A percentile compares a stretch with the other conserved stretches of the same genome.
These are phyloP conservation scores for Gymnopus androsaceus DNA, from an alignment of 1,284 basidiomycete species.

Conservation along the genomic window DNA sequence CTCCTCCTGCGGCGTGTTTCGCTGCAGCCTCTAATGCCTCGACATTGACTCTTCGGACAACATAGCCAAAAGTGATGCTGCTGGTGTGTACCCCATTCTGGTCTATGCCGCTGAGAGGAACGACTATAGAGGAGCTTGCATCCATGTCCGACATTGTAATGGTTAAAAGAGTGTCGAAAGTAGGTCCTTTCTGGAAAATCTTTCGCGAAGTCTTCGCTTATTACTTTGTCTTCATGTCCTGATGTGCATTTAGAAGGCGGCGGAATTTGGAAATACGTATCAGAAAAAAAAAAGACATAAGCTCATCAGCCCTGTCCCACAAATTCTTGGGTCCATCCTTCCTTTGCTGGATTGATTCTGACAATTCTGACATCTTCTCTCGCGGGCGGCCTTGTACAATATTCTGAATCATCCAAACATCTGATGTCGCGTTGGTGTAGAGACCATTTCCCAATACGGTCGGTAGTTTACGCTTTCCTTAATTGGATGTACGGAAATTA, in stretches of 20 bases:
- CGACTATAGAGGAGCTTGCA: too few species aligned
- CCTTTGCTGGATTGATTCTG: not conserved
- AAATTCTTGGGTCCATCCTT: not conserved
- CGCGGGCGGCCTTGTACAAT: too few species aligned
- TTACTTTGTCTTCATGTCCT: not conserved
- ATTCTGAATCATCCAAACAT: too few species aligned
- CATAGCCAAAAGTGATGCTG: slow-evolving; percentile 10
- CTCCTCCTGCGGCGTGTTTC: slow-evolving; percentile 2
- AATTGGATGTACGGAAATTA: too few species aligned
- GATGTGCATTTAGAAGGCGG: too few species aligned
- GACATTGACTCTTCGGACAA: slow-evolving; percentile 3
- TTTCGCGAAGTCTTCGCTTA: too few species aligned
- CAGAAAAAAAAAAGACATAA: not conserved
- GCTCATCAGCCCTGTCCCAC: not conserved
- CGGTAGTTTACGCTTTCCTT: not conserved
- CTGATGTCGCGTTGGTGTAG: too few species aligned
- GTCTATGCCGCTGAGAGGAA: slow-evolving; percentile 10
- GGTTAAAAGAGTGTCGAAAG: too few species aligned
- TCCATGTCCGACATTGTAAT: too few species aligned
- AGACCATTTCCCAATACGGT: not conserved
- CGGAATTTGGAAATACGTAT: too few species aligned
- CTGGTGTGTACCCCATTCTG: slow-evolving; percentile 10
- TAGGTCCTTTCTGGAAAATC: too few species aligned
- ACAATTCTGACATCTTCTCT: too few species aligned
- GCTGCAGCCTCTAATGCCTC: slow-evolving; percentile 2